Conservation (phyloP, 495 filamentous ascomycete species). For the Hyaloscypha variabilis region DNA sequence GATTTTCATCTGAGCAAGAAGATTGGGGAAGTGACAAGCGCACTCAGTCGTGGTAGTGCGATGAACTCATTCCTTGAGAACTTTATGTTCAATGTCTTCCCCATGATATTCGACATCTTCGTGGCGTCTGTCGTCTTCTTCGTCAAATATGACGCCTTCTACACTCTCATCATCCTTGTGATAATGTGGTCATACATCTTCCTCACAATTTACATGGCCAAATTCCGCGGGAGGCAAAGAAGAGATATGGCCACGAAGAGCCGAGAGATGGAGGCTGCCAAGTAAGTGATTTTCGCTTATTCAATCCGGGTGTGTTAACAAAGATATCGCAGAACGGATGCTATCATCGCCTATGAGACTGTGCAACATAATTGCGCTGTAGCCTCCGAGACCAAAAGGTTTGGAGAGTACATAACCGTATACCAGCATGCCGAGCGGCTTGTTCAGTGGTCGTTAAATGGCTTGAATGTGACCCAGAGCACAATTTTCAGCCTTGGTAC, state of each 20-base stretch:
- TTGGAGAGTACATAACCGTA: constrained; percentile 22
- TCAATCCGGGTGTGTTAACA: not conserved
- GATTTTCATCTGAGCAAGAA: constrained; percentile 24
- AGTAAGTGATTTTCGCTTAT: constrained; percentile 16
- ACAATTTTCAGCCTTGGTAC: constrained; percentile 18
- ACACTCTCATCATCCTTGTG: constrained; percentile 17
- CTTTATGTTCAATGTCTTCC: constrained; percentile 20
- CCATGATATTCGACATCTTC: constrained; percentile 18
- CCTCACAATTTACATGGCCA: constrained; percentile 22
- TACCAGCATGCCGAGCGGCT: constrained; percentile 29
- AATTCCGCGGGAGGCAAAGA: constrained; percentile 16
- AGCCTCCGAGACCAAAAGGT: constrained; percentile 28
- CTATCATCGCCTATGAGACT: constrained; percentile 23
- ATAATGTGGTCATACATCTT: constrained; percentile 22
- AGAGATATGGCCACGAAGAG: constrained; percentile 17
- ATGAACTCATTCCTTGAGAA: constrained; percentile 21
- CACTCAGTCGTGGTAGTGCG: constrained; percentile 20
- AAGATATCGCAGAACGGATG: constrained; percentile 17
- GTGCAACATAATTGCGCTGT: constrained; percentile 29
- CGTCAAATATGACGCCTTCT: constrained; percentile 19
- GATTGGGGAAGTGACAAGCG: constrained; percentile 20
- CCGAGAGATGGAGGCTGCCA: constrained; percentile 22
- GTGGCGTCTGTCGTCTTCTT: constrained; percentile 19
- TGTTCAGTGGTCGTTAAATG: constrained; percentile 17
- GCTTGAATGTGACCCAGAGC: constrained; percentile 22